Evolutionary conservation across 441 rosid species (phyloP).

Genomic region (Croton setiger): DNA sequence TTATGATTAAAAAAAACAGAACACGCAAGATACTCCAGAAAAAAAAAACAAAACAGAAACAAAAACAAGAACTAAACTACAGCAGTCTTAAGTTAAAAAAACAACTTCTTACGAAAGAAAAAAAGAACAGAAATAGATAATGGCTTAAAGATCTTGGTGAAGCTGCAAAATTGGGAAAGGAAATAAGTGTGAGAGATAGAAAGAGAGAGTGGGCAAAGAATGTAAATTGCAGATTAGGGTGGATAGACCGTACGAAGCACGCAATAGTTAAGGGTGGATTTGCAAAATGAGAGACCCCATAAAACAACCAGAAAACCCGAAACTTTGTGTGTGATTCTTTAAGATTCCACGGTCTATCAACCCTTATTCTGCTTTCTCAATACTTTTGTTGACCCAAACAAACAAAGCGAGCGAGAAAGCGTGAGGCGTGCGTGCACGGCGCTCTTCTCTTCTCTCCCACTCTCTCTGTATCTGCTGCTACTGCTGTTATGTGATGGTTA

Average conservation of each 20-base stretch:
- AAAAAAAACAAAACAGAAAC: background rate
- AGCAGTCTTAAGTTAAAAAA: slow-evolving; percentile 2
- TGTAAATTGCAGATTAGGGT: slow-evolving; percentile 36
- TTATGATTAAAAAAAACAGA: slow-evolving; percentile 4
- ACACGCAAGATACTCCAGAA: background rate
- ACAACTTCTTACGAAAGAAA: background rate
- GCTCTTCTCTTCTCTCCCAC: slow-evolving; percentile 19
- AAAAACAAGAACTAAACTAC: background rate
- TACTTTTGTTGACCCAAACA: slow-evolving; percentile 3
- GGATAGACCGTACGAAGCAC: slow-evolving; percentile 94
- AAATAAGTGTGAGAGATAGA: slow-evolving; percentile 20
- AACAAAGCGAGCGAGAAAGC: background rate
- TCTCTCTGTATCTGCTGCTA: slow-evolving; percentile 15
- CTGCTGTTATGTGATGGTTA: background rate
- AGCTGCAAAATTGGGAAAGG: slow-evolving; percentile 12
- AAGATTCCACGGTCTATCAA: slow-evolving; percentile 80
- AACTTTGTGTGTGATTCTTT: slow-evolving; percentile 45
- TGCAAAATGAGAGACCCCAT: slow-evolving; percentile 24
- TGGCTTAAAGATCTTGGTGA: background rate
- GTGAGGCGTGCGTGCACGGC: background rate
- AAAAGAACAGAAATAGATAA: background rate
- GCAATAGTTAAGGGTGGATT: slow-evolving; percentile 37
- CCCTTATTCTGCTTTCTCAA: slow-evolving; percentile 48
- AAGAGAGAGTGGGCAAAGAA: slow-evolving; percentile 19
- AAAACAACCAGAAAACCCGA: slow-evolving; percentile 23